Conservation (phyloP, 2,329 filamentous ascomycete genomes). For the Exophiala aquamarina region DNA sequence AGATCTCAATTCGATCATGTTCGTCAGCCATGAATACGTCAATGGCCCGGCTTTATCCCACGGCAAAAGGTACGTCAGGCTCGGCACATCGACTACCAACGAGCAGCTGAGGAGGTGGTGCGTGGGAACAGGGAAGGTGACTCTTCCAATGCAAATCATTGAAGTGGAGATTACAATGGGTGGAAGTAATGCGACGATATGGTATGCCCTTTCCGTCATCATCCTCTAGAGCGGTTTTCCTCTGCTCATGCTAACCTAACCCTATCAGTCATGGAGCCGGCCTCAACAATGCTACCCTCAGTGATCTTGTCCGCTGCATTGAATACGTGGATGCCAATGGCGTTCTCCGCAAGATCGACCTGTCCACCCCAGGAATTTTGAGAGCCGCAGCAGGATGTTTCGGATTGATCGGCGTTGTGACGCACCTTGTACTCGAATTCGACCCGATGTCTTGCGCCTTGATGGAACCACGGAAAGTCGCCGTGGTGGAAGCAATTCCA, state of each 20-base stretch:
- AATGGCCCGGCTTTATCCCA: constrained; percentile 15
- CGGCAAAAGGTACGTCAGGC: constrained; percentile 39
- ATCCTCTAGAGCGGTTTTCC: too few relatives aligned
- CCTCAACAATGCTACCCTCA: constrained; percentile 43
- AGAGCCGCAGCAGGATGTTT: constrained; percentile 47
- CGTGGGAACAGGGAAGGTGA: constrained; percentile 37
- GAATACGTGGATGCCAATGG: constrained; percentile 52
- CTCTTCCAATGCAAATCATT: constrained; percentile 48
- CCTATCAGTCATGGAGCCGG: constrained; percentile 51
- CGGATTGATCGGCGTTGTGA: constrained; percentile 50
- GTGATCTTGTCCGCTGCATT: constrained; percentile 48
- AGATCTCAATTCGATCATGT: constrained; percentile 22
- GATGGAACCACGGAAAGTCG: constrained; percentile 45
- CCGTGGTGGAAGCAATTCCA: constrained; percentile 24
- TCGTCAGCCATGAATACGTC: constrained; percentile 19
- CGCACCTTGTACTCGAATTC: constrained; percentile 50
- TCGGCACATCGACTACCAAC: constrained; percentile 48
- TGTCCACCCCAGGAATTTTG: constrained; percentile 40
- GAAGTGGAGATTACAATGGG: constrained; percentile 51
- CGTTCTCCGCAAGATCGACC: constrained; percentile 32
- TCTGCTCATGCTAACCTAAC: constrained; percentile 10
- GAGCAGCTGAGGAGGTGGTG: constrained; percentile 49
- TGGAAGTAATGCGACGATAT: constrained; percentile 40
- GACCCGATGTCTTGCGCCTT: constrained; percentile 49
- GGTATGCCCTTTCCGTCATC: constrained; percentile 7